Base-by-base conservation (phyloP, 164 flowering plant species). In the Akebia trifoliata region DNA sequence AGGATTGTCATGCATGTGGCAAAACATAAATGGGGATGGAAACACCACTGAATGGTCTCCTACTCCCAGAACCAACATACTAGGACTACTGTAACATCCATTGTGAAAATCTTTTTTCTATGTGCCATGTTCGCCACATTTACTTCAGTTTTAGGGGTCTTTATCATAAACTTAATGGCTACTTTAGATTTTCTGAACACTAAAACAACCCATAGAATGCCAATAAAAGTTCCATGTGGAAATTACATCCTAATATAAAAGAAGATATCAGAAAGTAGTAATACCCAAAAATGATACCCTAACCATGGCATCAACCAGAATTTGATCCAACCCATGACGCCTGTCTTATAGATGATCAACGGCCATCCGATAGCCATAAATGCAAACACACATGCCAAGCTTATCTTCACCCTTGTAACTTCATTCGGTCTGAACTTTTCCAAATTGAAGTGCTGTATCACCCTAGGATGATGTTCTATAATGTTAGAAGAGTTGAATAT, bases 301-400 rank as follows among this genome's bases (percentile, higher is more conserved):
- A 92, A 61, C 92, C 95, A 92, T 42, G 97, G 97, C 92, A 89
- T 87, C 62, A 89, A 68, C 98, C 98, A 89, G 80, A 78, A 89
- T 71, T 89, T 89, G 56, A 89, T 59, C 96, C 95, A 89, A 60
- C 98, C 98, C 50, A 72, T 8, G 22, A 93, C 44, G 40, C 98
- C 97, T 8, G 81, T 65, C 70, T 81, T 81, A 60, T 57, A 85
- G 32, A 93, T 56, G 46, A 93, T 87, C 77, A 93, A 70, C 2
- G 97, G 95, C 95, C 96, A 93, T 52, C 91, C 97, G 60, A 89
- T 75, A 20, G 83, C 87, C 74, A 93, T 81, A 67, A 93, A 89
- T 50, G 83, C 90, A 66, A 72, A 85, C 31, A 93, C 95, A 61
- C 88, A 80, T 52, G 95, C 91, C 81, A 93, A 79, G 73, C 97